Conservation (phyloP, 441 rosid genomes). For the Pelargonium cotyledonis region DNA sequence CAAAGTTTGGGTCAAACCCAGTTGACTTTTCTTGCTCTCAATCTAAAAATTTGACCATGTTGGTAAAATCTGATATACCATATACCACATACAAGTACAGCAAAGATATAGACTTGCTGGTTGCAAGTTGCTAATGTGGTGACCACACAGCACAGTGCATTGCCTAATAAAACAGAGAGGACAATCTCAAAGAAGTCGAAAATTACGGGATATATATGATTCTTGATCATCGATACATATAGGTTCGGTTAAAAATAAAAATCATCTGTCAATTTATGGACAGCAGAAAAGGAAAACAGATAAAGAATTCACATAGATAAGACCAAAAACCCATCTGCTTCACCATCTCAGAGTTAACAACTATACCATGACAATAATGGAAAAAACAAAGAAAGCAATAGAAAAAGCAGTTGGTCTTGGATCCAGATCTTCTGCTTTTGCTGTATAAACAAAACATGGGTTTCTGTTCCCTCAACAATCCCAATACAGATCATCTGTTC, state of each 20-base stretch:
- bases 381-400: conserved; percentile 12
- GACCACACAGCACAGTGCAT: neutral
- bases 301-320: conserved; percentile 6
- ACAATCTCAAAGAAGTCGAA: neutral
- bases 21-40: neutral
- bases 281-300: no score
- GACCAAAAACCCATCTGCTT: conserved; percentile 22
- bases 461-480: conserved; percentile 73
- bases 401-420: conserved; percentile 36
- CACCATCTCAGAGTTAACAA: conserved; percentile 25
- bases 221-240: neutral
- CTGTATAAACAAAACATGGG: conserved; percentile 85
- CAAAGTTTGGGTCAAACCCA: no score
- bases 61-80: neutral
- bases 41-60: neutral
- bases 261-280: no score
- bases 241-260: no score
- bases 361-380: conserved; percentile 15
- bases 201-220: neutral
- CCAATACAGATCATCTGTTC: conserved; percentile 43
- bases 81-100: neutral
- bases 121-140: neutral
- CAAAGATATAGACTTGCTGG: neutral
- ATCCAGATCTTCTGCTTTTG: conserved; percentile 68
- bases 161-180: conserved; percentile 2